Evolutionary conservation across 257 asterid genomes (phyloP).

Genomic region (Verbena officinalis): DNA sequence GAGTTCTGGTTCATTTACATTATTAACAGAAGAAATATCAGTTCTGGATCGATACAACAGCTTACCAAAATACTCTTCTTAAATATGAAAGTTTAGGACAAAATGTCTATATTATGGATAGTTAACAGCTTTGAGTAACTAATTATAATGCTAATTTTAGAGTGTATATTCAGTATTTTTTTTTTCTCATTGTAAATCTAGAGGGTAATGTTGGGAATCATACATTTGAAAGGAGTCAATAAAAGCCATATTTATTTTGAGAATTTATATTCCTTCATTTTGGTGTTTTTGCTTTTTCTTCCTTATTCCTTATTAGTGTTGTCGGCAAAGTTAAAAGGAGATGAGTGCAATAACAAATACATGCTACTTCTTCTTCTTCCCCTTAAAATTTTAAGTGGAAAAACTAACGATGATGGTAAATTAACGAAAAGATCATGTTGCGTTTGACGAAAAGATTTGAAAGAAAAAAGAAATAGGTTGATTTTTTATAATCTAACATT

Average conservation of each 20-base stretch:
- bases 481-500: no score
- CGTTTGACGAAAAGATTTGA: no score
- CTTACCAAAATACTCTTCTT: conserved; percentile 34
- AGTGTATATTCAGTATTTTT: not conserved
- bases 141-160: conserved; percentile 5
- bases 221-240: conserved; percentile 27
- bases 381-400: no score
- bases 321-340: not conserved
- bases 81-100: conserved; percentile 27
- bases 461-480: no score
- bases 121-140: conserved; percentile 22
- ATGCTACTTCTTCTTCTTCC: no score
- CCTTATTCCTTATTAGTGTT: no score
- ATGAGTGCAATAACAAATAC: no score
- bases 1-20: conserved; percentile 61
- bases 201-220: conserved; percentile 18
- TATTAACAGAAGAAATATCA: conserved; percentile 70
- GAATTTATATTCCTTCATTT: no score
- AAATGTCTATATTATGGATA: conserved; percentile 2
- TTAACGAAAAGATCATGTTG: no score
- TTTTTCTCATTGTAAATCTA: conserved; percentile 21
- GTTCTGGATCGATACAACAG: conserved; percentile 53
- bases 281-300: no score
- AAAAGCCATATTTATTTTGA: conserved; percentile 14
- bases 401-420: no score